Percentiles rank a stretch among this genome's conserved stretches.
phyloP scores from a whole-genome alignment of 2,329 filamentous ascomycete genomes.

The Achaetomium macrosporum region DNA sequence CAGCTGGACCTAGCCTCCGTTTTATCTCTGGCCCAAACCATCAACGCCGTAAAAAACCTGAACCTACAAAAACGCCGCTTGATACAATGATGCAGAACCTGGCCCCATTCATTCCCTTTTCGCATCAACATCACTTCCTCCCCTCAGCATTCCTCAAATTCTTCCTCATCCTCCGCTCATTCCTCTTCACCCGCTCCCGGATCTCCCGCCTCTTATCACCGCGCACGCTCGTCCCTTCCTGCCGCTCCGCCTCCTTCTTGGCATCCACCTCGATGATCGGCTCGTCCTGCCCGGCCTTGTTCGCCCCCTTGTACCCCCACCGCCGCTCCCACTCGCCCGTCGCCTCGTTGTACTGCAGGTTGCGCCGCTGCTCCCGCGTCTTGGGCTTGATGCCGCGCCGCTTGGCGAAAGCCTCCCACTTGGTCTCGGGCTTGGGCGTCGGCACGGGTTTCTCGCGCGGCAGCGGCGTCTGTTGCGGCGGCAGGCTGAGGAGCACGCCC shows the following conservation, averaged over 20 bases:
- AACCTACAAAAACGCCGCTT: background rate
- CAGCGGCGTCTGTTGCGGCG: constrained; percentile 60
- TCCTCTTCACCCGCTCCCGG: constrained; percentile 64
- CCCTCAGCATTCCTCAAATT: constrained; percentile 49
- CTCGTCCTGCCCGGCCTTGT: constrained; percentile 75
- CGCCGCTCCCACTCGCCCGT: constrained; percentile 85
- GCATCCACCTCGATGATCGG: constrained; percentile 92
- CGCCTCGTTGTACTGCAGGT: constrained; percentile 78
- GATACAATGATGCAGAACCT: background rate
- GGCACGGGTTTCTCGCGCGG: constrained; percentile 93
- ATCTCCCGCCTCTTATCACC: constrained; percentile 59
- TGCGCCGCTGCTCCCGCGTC: constrained; percentile 65
- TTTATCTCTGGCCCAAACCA: no score
- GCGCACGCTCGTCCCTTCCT: constrained; percentile 56
- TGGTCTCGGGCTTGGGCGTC: constrained; percentile 73
- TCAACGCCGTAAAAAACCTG: background rate
- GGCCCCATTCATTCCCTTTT: background rate
- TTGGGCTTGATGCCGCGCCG: constrained; percentile 96
- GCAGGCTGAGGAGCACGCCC: constrained; percentile 75
- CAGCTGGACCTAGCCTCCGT: no score
- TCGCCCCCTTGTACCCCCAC: constrained; percentile 91
- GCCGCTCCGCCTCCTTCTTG: constrained; percentile 58
- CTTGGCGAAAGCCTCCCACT: constrained; percentile 92
- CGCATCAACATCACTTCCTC: constrained; percentile 10
- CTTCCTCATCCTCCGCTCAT: constrained; percentile 63